Percentiles rank a stretch among this genome's conserved stretches.
Conservation (phyloP, 169 alveolate genomes). For the Cryptosporidium viatorum region DNA sequence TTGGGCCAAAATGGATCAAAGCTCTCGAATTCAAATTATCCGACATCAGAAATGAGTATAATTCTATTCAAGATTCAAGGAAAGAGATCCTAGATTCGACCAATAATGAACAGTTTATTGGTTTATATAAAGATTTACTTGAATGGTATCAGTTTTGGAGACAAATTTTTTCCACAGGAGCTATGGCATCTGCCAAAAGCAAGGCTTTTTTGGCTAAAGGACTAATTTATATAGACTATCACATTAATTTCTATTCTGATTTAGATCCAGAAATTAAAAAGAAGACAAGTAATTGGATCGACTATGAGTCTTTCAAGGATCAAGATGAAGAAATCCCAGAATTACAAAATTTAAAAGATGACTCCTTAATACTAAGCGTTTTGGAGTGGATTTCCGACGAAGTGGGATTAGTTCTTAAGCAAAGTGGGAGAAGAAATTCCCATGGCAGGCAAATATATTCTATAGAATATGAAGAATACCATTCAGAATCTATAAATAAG, state of each 20-base stretch:
- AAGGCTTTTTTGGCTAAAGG: constrained; percentile 40
- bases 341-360: not conserved
- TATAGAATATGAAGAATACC: constrained; percentile 5
- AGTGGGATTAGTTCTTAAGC: constrained; percentile 24
- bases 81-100: not conserved
- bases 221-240: constrained; percentile 51
- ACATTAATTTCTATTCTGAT: constrained; percentile 38
- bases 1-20: constrained; percentile 66
- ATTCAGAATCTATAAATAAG: not conserved
- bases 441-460: constrained; percentile 43
- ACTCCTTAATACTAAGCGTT: not conserved
- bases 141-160: constrained; percentile 67
- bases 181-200: constrained; percentile 20
- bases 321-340: not conserved
- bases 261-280: not conserved
- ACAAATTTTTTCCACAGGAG: not conserved
- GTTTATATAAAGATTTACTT: constrained; percentile 4
- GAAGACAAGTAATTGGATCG: constrained; percentile 18
- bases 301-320: constrained; percentile 1
- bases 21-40: not conserved
- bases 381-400: constrained; percentile 60
- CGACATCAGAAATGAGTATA: not conserved
- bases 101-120: not conserved
- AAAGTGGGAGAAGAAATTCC: not conserved
- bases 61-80: not conserved